Evolutionary conservation across 2,329 filamentous ascomycete genomes (phyloP), one percentile per base, ranked within the genome.

Genomic region (Claviceps sorghi): DNA sequence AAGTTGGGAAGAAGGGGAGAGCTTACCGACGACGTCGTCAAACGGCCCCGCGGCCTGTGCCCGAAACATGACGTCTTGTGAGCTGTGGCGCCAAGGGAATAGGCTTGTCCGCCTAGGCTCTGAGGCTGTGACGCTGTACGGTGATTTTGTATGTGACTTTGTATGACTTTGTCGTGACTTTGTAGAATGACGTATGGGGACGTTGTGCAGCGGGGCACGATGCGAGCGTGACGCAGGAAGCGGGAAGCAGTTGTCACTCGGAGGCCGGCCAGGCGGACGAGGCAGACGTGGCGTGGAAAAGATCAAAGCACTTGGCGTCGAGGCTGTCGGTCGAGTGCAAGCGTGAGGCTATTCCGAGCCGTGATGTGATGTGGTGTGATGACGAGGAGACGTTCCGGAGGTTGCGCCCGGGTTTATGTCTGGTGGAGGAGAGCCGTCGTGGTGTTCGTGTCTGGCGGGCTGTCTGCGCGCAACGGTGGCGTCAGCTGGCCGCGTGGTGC

Each of bases 1-100:
- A 29, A 26, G 9, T 2, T 10, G 11, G 22, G 9, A 11, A 9
- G 21, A n/a, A 22, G 41, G 21, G 15, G 55, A n/a, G n/a, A n/a
- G 71, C 75, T 56, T 73, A 80, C 77, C 76, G 69, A 81, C 71
- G 62, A 68, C 72, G 64, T 80, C 77, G 65, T 80, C 78, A 65
- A 77, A 81, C 51, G 77, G 76, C 62, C 76, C 74, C 56, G 69
- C 68, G 60, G 76, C 74, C 64, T 76, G 75, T 60, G 76, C 75
- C 67, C 76, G 72, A 60, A 80, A 80, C 76, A 81, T 80, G 67
- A 65, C 69, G 65, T 57, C 57, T n/a, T 3, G 13, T 59, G 58
- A 43, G 19, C 5, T 1, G 11, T 38, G 30, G 17, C 22, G 26
- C n/a, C n/a, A n/a, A n/a, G 30, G 41, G 19, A 13, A 11, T 9